Conservation (phyloP, 2,329 filamentous ascomycete species). For the Alternaria ventricosa region DNA sequence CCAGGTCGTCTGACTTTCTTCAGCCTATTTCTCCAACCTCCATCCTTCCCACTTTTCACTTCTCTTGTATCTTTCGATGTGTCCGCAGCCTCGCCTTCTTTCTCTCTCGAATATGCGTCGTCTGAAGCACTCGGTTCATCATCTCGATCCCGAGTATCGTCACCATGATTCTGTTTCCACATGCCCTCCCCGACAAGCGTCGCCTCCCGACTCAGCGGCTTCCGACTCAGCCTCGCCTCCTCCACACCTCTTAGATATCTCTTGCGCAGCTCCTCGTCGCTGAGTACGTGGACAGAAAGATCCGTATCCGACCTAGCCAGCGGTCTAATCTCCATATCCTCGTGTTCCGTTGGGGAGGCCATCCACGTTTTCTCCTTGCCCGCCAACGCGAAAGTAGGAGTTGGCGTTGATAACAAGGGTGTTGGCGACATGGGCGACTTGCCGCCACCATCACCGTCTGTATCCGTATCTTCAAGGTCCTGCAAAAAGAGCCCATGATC, state of each 20-base stretch:
- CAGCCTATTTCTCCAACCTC: not conserved
- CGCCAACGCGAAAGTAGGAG: not conserved
- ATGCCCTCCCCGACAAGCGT: not conserved
- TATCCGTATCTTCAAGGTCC: constrained; percentile 2
- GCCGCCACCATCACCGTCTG: not conserved
- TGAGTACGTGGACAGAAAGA: not conserved
- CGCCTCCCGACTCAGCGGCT: not conserved
- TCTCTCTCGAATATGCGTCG: not conserved
- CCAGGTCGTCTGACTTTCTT: not conserved
- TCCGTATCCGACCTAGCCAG: not conserved
- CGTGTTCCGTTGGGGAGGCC: not conserved
- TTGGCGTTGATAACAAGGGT: not conserved
- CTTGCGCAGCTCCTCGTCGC: not conserved
- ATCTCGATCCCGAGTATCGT: not conserved
- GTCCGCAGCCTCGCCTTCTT: not conserved
- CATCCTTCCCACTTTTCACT: not conserved
- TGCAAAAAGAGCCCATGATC: constrained; percentile 18
- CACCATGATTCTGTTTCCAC: not conserved
- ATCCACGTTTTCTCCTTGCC: not conserved
- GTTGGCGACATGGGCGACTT: not conserved
- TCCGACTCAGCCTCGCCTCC: not conserved
- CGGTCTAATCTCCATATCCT: not conserved
- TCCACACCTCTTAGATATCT: not conserved
- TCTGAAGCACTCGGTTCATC: not conserved
- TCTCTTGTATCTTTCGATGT: not conserved